These are phyloP conservation scores for Exophiala mesophila DNA, from an alignment of 2,329 filamentous ascomycete species.

Conservation along the genomic window DNA sequence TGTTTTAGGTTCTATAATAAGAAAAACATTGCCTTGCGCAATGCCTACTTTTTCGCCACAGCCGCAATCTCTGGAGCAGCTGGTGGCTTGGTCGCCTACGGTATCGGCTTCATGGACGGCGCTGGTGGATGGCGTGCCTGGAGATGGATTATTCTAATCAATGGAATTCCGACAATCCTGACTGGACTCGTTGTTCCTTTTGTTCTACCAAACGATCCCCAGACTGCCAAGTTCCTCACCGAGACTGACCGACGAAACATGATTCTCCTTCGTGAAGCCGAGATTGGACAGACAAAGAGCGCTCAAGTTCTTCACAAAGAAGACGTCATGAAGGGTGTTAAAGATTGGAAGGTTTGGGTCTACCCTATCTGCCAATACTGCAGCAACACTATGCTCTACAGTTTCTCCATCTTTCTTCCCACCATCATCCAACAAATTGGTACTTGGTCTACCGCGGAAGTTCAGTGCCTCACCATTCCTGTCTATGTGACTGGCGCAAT, in stretches of 20 bases:
- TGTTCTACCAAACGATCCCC: slow-evolving; percentile 48
- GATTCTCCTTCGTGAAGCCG: not conserved
- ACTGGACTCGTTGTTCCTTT: slow-evolving; percentile 50
- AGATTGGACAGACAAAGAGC: slow-evolving; percentile 19
- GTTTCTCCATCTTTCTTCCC: slow-evolving; percentile 33
- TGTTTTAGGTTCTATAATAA: slow-evolving; percentile 49
- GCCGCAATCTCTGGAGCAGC: slow-evolving; percentile 62
- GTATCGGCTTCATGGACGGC: slow-evolving; percentile 61
- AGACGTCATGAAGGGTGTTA: slow-evolving; percentile 44
- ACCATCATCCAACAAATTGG: slow-evolving; percentile 37
- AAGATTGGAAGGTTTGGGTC: slow-evolving; percentile 42
- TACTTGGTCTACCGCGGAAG: slow-evolving; percentile 24
- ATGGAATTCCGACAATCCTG: slow-evolving; percentile 56
- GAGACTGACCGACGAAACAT: slow-evolving; percentile 15
- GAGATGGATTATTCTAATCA: slow-evolving; percentile 53
- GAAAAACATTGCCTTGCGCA: slow-evolving; percentile 57
- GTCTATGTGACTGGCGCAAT: slow-evolving; percentile 72
- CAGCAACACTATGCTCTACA: slow-evolving; percentile 34
- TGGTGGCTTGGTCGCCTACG: slow-evolving; percentile 40
- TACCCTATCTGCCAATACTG: slow-evolving; percentile 29
- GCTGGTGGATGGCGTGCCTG: not conserved
- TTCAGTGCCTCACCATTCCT: slow-evolving; percentile 73
- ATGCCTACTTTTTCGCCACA: slow-evolving; percentile 64
- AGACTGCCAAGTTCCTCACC: slow-evolving; percentile 34
- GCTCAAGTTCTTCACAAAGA: slow-evolving; percentile 50